These are phyloP conservation scores for Ganoderma lingzhi DNA, from an alignment of 1,284 basidiomycete genomes.

Conservation along the genomic window DNA sequence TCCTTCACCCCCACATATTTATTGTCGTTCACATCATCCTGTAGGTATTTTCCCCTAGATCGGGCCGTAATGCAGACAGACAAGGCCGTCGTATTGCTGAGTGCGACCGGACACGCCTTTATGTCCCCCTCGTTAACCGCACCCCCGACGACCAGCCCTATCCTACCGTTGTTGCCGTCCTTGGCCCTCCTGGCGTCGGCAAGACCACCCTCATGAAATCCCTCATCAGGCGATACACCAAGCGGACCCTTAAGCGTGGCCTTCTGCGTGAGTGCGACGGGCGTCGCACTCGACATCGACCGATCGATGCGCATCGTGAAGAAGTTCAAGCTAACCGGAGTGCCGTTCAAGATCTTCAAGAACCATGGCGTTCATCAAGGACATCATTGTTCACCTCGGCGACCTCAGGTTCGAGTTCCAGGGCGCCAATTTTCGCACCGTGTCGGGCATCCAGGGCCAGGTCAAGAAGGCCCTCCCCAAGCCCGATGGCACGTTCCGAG, in stretches of 20 bases:
- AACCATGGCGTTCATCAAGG: constrained; percentile 98
- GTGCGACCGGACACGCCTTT: constrained; percentile 92
- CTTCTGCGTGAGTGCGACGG: constrained; percentile 94
- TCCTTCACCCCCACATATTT: not conserved
- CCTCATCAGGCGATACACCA: constrained; percentile 92
- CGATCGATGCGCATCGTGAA: constrained; percentile 95
- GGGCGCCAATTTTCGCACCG: constrained; percentile 94
- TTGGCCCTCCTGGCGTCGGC: constrained; percentile 96
- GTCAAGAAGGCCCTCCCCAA: constrained; percentile 95
- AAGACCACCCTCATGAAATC: constrained; percentile 96
- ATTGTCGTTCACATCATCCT: constrained; percentile 5
- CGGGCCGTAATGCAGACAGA: constrained; percentile 87
- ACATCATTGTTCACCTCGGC: constrained; percentile 90
- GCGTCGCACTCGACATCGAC: constrained; percentile 94
- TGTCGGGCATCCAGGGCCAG: constrained; percentile 95
- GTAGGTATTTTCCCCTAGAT: constrained; percentile 93
- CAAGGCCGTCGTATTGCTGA: constrained; percentile 94
- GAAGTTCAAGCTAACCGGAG: constrained; percentile 96
- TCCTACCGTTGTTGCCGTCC: constrained; percentile 95
- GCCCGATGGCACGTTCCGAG: constrained; percentile 95
- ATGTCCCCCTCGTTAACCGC: constrained; percentile 95
- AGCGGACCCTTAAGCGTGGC: constrained; percentile 87
- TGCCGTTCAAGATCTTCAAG: constrained; percentile 97
- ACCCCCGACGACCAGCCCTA: constrained; percentile 94
- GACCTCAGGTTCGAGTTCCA: constrained; percentile 96